These are phyloP conservation scores for Ilex paraguariensis DNA, from an alignment of 305 asterid genomes.

Conservation along the genomic window DNA sequence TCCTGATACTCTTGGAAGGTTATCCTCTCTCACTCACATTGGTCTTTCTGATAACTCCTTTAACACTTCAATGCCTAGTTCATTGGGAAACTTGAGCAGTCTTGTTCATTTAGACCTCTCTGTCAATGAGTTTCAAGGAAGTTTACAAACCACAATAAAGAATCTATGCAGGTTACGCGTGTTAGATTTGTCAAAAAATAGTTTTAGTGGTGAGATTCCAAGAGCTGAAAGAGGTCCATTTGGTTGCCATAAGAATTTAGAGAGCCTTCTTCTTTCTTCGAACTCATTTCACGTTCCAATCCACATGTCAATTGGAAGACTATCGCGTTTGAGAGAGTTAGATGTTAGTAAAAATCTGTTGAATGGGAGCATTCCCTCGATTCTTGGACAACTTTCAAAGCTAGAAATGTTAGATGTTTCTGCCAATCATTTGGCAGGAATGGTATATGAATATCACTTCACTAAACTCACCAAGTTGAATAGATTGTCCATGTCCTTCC, in stretches of 20 bases:
- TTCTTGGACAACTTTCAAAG: conserved; percentile 9
- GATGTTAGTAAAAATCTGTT: conserved; percentile 2
- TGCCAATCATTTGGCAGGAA: conserved; percentile 9
- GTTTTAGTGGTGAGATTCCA: conserved; percentile 6
- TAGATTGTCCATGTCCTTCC: neutral
- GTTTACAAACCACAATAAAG: neutral
- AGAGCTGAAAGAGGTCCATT: too few relatives aligned
- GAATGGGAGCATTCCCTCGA: conserved; percentile 5
- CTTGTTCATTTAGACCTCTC: too few relatives aligned
- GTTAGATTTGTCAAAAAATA: neutral
- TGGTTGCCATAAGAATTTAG: neutral
- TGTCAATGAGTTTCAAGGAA: neutral
- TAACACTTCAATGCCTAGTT: conserved; percentile 6
- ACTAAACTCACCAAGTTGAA: conserved; percentile 1
- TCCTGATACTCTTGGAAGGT: too few relatives aligned
- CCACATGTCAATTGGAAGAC: conserved; percentile 4
- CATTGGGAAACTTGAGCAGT: too few relatives aligned
- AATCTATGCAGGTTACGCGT: neutral
- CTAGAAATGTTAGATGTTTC: conserved; percentile 10
- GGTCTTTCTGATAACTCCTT: conserved; percentile 9
- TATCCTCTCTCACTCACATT: too few relatives aligned
- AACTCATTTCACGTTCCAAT: conserved; percentile 1
- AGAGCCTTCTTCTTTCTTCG: neutral
- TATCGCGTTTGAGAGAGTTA: neutral
- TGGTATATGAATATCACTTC: conserved; percentile 13